Evolutionary conservation across 305 asterid genomes (phyloP), one percentile per base, ranked within the genome.

Genomic region (Rubia peregrina): DNA sequence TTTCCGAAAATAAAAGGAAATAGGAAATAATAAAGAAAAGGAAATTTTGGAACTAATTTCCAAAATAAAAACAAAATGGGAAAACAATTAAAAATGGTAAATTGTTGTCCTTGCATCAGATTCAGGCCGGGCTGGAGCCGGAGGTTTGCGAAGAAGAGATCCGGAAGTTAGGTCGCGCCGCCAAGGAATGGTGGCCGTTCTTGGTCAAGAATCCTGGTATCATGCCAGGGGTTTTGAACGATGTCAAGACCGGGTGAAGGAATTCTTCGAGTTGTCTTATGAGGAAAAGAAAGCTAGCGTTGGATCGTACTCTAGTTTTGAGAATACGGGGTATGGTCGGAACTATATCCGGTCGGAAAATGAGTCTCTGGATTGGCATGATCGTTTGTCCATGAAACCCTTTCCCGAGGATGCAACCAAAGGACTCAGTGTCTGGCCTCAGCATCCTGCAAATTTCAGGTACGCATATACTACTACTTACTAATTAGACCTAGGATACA

Each of bases 301-400:
- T 62, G 87, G 83, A 5, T 74, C 87, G 26, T 76, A 80, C 59
- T 42, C 17, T 51, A 67, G 66, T 59, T 21, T 65, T 10, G 85
- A 78, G 53, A 80, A 80, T 43, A 55, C 75, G 79, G 82, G 86
- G 6, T 79, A 82, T 48, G 84, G 86, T 7, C 75, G 84, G 71
- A 80, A 74, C 67, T 80, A 73, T 48, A 77, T 80, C 9, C 75
- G 64, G 10, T 70, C 86, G 38, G 76, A 65, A 14, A 21, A 71
- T 59, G 79, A 79, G 75, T 62, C 72, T 38, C 61, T 70, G 79
- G 86, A 79, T 82, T 80, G 86, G 84, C 75, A 79, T 41, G 86
- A 82, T 70, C 86, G 86, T 1, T 68, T 82, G 76, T 49, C 84
- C 1, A 77, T 82, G 80, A 82, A 70, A 68, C 84, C 80, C 0